phyloP scores from a whole-genome alignment of 2,329 filamentous ascomycete genomes.

The Ophiocordyceps camponoti-floridani region DNA sequence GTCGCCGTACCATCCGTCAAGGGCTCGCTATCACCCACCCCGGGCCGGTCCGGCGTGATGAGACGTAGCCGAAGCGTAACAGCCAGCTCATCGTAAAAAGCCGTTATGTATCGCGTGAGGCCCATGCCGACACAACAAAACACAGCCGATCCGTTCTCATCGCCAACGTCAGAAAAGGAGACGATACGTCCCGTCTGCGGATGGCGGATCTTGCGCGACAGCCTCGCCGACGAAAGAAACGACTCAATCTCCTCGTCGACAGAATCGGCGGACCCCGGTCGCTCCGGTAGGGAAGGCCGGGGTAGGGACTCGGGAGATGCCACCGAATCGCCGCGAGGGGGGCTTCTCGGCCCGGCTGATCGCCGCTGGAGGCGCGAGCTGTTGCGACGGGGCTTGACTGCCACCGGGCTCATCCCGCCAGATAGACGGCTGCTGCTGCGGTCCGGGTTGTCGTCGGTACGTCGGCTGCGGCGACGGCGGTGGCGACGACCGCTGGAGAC shows the following conservation, averaged over 20 bases:
- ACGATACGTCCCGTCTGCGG: conserved; percentile 76
- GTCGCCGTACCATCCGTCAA: conserved; percentile 69
- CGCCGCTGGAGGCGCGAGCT: conserved; percentile 40
- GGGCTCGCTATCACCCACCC: conserved; percentile 79
- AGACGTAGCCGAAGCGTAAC: conserved; percentile 72
- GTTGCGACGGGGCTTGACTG: conserved; percentile 30
- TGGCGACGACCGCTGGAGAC: conserved; percentile 38
- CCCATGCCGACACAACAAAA: conserved; percentile 98
- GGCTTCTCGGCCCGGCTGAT: conserved; percentile 28
- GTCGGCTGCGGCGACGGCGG: conserved; percentile 10
- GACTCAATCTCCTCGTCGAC: conserved; percentile 75
- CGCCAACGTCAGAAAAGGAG: conserved; percentile 91
- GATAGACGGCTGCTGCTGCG: conserved; percentile 25
- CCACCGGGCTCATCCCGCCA: conserved; percentile 29
- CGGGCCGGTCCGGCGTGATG: conserved; percentile 86
- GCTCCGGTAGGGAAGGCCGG: conserved; percentile 28
- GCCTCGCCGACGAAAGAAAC: conserved; percentile 64
- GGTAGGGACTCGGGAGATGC: conserved; percentile 9
- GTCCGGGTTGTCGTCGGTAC: conserved; percentile 31
- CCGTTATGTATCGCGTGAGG: conserved; percentile 83
- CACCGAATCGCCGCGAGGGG: conserved; percentile 18
- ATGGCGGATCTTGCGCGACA: conserved; percentile 78
- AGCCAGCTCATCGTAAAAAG: conserved; percentile 93
- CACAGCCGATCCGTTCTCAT: conserved; percentile 77
- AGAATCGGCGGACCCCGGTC: conserved; percentile 65